Conservation (phyloP, 108 stramenopile genomes). For the Mediolabrus comicus region DNA sequence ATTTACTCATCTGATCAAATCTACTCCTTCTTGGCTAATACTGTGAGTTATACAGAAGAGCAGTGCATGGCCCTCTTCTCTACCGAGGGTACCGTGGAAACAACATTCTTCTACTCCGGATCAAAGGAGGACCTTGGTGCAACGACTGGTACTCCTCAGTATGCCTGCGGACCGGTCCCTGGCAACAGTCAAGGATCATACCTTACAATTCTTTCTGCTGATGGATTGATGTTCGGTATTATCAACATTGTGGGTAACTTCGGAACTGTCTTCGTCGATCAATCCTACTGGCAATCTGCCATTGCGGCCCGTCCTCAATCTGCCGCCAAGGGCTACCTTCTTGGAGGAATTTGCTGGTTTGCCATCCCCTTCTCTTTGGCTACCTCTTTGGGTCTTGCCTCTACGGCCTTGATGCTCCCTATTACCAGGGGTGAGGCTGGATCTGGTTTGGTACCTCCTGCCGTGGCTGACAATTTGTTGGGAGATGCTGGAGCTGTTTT, state of each 20-base stretch:
- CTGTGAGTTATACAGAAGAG: slow-evolving; percentile 51
- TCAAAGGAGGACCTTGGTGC: slow-evolving; percentile 9
- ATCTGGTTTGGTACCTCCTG: slow-evolving; percentile 88
- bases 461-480: slow-evolving; percentile 80
- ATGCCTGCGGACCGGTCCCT: slow-evolving; percentile 77
- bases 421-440: slow-evolving; percentile 80
- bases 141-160: slow-evolving; percentile 1
- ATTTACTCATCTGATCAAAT: slow-evolving; percentile 66
- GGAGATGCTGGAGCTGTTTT: slow-evolving; percentile 76
- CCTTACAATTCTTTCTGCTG: slow-evolving; percentile 87
- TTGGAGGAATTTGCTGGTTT: slow-evolving; percentile 95
- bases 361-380: slow-evolving; percentile 88
- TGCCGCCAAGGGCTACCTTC: slow-evolving; percentile 89
- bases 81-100: slow-evolving; percentile 37
- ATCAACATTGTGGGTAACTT: slow-evolving; percentile 97
- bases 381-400: slow-evolving; percentile 88
- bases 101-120: slow-evolving; percentile 53
- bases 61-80: slow-evolving; percentile 66
- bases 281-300: slow-evolving; percentile 95
- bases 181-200: slow-evolving; percentile 88
- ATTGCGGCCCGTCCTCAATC: slow-evolving; percentile 83
- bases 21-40: slow-evolving; percentile 60
- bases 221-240: slow-evolving; percentile 91
- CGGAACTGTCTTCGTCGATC: slow-evolving; percentile 93
- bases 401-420: slow-evolving; percentile 89